phyloP scores from a whole-genome alignment of 768 basidiomycete genomes.

The Rossbeevera mucosa region DNA sequence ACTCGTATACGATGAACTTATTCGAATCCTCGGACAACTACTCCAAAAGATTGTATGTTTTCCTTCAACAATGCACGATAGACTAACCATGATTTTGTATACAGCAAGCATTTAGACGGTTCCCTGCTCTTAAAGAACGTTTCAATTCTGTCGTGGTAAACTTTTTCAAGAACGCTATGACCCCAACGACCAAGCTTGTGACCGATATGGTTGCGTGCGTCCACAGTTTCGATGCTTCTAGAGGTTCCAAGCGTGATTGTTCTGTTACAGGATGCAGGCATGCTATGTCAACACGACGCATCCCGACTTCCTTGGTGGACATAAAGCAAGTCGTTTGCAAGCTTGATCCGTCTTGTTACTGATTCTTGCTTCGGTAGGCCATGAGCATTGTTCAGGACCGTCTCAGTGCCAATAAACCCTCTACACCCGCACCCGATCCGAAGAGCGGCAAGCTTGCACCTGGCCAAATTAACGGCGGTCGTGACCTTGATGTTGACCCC shows the following conservation, averaged over 20 bases:
- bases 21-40: constrained; percentile 89
- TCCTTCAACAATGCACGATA: neutral
- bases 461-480: constrained; percentile 80
- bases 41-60: constrained; percentile 81
- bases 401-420: constrained; percentile 75
- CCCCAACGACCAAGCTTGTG: constrained; percentile 92
- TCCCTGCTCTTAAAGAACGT: constrained; percentile 92
- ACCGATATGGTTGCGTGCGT: constrained; percentile 86
- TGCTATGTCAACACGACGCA: constrained; percentile 99
- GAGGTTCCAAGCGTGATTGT: constrained; percentile 1
- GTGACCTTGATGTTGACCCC: constrained; percentile 86
- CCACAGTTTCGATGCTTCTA: neutral
- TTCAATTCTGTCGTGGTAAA: constrained; percentile 95
- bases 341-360: neutral
- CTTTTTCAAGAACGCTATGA: constrained; percentile 94
- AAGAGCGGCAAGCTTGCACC: constrained; percentile 63
- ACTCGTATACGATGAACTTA: constrained; percentile 94
- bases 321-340: constrained; percentile 51
- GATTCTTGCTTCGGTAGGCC: constrained; percentile 48
- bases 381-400: constrained; percentile 84
- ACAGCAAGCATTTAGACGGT: constrained; percentile 94
- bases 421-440: constrained; percentile 51
- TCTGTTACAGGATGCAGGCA: constrained; percentile 78
- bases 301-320: constrained; percentile 96
- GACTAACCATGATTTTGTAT: constrained; percentile 2